A percentile compares a stretch with the other conserved stretches of the same genome.
These are phyloP conservation scores for Pyrrhoderma noxium DNA, from an alignment of 1,284 basidiomycete species.

Conservation along the genomic window DNA sequence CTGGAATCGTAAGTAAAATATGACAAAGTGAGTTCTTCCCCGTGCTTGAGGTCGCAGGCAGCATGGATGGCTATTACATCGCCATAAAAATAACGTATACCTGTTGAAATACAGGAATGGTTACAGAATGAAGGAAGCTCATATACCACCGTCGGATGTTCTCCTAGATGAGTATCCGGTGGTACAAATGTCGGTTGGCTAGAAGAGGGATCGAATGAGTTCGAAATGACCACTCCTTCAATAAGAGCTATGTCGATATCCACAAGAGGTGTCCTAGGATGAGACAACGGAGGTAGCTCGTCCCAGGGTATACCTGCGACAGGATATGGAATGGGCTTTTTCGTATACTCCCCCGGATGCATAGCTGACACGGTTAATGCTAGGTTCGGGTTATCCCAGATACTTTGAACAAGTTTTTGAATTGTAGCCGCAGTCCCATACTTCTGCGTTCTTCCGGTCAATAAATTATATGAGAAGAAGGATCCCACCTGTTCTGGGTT, in stretches of 20 bases:
- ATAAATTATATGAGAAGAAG: conserved; percentile 3
- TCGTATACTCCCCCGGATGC: conserved; percentile 1
- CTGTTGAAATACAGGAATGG: conserved; percentile 14
- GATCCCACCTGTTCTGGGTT: not conserved
- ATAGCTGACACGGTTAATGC: not conserved
- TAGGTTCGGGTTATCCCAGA: conserved; percentile 7
- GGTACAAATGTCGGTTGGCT: not conserved
- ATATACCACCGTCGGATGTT: not conserved
- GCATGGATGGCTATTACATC: conserved; percentile 17
- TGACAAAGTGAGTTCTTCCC: conserved; percentile 15
- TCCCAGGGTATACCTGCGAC: not conserved
- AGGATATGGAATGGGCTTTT: not conserved
- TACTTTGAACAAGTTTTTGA: not conserved
- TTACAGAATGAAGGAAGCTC: conserved; percentile 17
- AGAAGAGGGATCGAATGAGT: conserved; percentile 1
- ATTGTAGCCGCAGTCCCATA: not conserved
- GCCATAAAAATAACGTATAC: conserved; percentile 10
- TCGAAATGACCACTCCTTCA: conserved; percentile 6
- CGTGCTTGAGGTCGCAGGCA: not conserved
- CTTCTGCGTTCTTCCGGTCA: not conserved
- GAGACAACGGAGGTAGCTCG: not conserved
- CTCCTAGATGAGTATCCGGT: not conserved
- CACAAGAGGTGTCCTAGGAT: not conserved
- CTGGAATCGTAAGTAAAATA: not conserved
- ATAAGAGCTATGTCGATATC: conserved; percentile 11